Base-by-base conservation (phyloP, 2,329 filamentous ascomycete species). In the Paracorniculantispora psalliotae region DNA sequence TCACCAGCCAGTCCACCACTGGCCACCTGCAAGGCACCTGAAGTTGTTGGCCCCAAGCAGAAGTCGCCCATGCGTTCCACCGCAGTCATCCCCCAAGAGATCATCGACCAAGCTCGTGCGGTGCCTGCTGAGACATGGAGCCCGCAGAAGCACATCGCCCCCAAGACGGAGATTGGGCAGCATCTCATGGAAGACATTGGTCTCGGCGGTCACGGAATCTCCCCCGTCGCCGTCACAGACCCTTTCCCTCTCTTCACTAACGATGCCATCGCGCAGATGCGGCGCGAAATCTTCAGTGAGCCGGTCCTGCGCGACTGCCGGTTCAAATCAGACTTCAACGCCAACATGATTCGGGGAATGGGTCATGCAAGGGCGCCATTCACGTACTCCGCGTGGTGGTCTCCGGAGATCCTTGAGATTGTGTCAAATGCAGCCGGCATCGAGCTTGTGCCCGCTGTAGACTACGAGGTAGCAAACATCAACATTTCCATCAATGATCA, bases 211-310 rank as follows among this genome's bases (percentile, higher is more conserved):
- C 76, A 73, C 52, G 86, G 85, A 4, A 77, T 89, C 26, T 89
- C 86, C 1, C 79, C 79, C 1, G 75, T 84, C 51, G 86, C 84
- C 13, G 84, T 87, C 54, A 86, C 85, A 0, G 81, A 87, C 60
- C 84, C 85, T 0, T 89, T 89, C 68, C 76, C 77, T 3, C 76
- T 89, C 25, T 89, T 89, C 70, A 82, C 81, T 12, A 67, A 77
- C 33, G 83, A 86, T 49, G 85, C 85, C 2, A 77, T 89, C 53
- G 71, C 80, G 65, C 77, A 80, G 54, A 87, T 89, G 79, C 78
- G 86, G 57, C 72, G 72, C 3, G 86, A 89, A 68, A 78, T 88
- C n/a, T 74, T 87, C 41, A 79, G 78, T 49, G 75, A 81, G 0
- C 76, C 81, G 39, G 82, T 87, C 3, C 76, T 80, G 63, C 71